Base-by-base conservation (phyloP, 2,329 filamentous ascomycete species). In the Hypoxylon sp. region DNA sequence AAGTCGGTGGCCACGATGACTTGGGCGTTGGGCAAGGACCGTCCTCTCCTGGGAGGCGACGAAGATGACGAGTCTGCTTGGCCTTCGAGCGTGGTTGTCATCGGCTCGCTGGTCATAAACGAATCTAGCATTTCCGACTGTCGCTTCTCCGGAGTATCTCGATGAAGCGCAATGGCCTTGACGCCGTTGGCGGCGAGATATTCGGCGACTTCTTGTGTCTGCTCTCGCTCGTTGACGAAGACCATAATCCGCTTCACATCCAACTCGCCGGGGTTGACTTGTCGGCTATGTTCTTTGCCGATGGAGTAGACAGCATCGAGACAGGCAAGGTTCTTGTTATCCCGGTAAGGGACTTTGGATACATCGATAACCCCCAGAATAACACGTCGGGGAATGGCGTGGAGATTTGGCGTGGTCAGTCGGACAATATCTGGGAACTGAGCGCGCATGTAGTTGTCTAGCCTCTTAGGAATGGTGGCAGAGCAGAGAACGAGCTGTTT, bases 151-250 rank as follows among this genome's bases (percentile, higher is more conserved):
- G 87, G 83, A 0, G 90, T 92, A 73, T 99, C 95, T 48, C 95
- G 85, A 68, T 91, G 92, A 52, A 99, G 82, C 0, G 93, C 90
- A 11, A 90, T 80, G 4, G 94, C 93, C 66, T 97, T 89, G 68
- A 99, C 92, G 52, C 93, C 93, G 78, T 97, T 97, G 47, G 84
- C 84, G 10, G 80, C 78, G 0, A 99, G 85, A 72, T 90, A 99
- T 1, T 87, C 78, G 10, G 93, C 88, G 0, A 99, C 82, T 69
- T 93, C 86, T 55, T 89, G 84, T 0, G 94, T 91, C 71, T 91
- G 92, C 71, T 97, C 92, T 29, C 95, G 89, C 79, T 98, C 92
- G 74, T 98, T 98, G 73, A 98, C 94, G 69, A 98, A 98, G 2
- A 98, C 92, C 55, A 98, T 86, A 68, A 99, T 89, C 61, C 91